These are phyloP conservation scores for Turnera subulata DNA, from an alignment of 345 rosid genomes.

Conservation along the genomic window DNA sequence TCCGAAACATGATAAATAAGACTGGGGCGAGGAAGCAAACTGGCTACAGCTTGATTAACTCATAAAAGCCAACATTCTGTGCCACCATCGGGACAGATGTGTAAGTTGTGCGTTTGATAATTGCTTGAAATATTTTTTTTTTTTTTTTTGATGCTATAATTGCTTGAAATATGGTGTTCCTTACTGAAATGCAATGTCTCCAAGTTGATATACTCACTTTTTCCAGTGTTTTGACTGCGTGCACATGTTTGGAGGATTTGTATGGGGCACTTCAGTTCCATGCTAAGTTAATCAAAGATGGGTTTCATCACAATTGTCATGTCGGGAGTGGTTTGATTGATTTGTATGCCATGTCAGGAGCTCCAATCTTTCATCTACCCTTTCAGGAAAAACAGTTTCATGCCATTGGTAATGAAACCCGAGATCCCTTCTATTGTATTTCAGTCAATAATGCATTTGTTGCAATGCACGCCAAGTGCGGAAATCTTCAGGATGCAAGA, in stretches of 20 bases:
- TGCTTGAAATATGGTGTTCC: too few relatives aligned
- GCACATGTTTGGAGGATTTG: conserved; percentile 50
- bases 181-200: too few relatives aligned
- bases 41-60: too few relatives aligned
- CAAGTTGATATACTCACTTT: conserved; percentile 72
- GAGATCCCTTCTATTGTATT: conserved; percentile 55
- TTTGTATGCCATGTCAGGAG: conserved; percentile 74
- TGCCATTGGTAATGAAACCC: conserved; percentile 59
- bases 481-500: conserved; percentile 68
- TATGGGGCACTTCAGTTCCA: conserved; percentile 78
- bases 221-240: conserved; percentile 76
- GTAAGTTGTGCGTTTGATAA: too few relatives aligned
- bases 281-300: conserved; percentile 54
- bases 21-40: too few relatives aligned
- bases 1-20: too few relatives aligned
- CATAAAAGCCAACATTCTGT: too few relatives aligned
- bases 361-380: conserved; percentile 68
- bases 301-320: conserved; percentile 67
- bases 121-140: too few relatives aligned
- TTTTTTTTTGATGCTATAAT: too few relatives aligned
- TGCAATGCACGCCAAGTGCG: conserved; percentile 69
- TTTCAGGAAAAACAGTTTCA: conserved; percentile 81
- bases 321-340: conserved; percentile 90
- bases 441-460: conserved; percentile 68
- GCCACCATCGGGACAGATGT: too few relatives aligned